Conservation (phyloP, 805 yeast species). For the Ogataea nitratoaversa region DNA sequence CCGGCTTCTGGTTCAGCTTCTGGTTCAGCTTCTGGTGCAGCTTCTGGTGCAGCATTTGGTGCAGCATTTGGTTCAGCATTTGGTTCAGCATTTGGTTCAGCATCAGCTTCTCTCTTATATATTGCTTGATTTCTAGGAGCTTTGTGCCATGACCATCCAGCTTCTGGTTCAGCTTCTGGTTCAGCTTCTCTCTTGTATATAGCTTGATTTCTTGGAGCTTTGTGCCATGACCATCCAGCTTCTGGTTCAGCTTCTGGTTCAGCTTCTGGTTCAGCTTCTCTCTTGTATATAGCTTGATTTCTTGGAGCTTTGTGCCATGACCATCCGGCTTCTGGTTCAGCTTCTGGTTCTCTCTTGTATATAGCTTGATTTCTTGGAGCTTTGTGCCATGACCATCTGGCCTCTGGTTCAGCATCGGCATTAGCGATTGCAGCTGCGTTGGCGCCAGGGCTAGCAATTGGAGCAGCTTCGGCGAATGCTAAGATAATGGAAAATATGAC, state of each 20-base stretch:
- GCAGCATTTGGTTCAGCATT: slow-evolving; percentile 9
- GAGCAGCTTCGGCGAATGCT: slow-evolving; percentile 11
- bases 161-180: slow-evolving; percentile 14
- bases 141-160: slow-evolving; percentile 11
- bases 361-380: slow-evolving; percentile 14
- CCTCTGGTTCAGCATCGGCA: slow-evolving; percentile 15
- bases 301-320: slow-evolving; percentile 5
- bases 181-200: slow-evolving; percentile 21
- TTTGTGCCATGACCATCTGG: slow-evolving; percentile 9
- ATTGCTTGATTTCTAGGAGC: slow-evolving; percentile 1
- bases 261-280: slow-evolving; percentile 30
- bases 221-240: slow-evolving; percentile 1
- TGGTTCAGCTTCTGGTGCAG: slow-evolving; percentile 17
- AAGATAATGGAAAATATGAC: slow-evolving; percentile 8
- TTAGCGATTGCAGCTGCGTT: slow-evolving; percentile 19
- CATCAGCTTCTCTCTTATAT: slow-evolving; percentile 21
- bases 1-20: slow-evolving; percentile 13
- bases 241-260: slow-evolving; percentile 14
- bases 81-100: slow-evolving; percentile 13
- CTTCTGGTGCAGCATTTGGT: slow-evolving; percentile 11
- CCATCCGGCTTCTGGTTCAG: slow-evolving; percentile 8
- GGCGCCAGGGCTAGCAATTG: slow-evolving; percentile 14
- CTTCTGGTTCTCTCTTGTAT: slow-evolving; percentile 17
- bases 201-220: slow-evolving; percentile 9
- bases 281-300: slow-evolving; percentile 20